Conservation (phyloP, 1,284 basidiomycete genomes). For the Pulveroboletus sp. region DNA sequence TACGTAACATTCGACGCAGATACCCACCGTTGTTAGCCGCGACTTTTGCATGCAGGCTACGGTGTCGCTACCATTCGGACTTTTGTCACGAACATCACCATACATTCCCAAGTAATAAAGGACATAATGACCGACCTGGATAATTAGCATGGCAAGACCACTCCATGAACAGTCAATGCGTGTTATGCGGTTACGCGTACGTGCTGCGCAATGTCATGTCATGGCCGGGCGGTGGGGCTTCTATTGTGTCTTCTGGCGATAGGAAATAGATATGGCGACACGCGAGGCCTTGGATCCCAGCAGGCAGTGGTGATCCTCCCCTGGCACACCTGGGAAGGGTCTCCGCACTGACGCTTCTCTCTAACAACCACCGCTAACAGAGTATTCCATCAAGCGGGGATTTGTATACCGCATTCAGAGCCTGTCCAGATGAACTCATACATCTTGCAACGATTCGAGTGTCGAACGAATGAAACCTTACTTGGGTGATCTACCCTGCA, state of each 20-base stretch:
- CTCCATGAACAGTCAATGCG: not conserved
- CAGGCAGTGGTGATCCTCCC: not conserved
- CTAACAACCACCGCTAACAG: slow-evolving; percentile 1
- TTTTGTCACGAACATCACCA: not conserved
- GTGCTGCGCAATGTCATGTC: slow-evolving; percentile 9
- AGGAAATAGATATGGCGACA: not conserved
- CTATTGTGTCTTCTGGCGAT: not conserved
- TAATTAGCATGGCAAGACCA: not conserved
- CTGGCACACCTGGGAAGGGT: slow-evolving; percentile 13
- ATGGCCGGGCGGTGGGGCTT: slow-evolving; percentile 24
- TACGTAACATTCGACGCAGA: not conserved
- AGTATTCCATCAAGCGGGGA: not conserved
- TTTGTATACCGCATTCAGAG: slow-evolving; percentile 13
- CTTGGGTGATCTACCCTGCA: not conserved
- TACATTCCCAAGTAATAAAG: not conserved
- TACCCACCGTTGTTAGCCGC: not conserved
- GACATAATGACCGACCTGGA: not conserved
- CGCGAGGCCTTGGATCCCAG: not conserved
- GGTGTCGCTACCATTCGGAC: not conserved
- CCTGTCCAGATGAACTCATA: not conserved
- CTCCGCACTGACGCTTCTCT: slow-evolving; percentile 1
- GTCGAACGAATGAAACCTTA: not conserved
- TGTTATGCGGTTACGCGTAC: not conserved
- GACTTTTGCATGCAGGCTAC: not conserved
- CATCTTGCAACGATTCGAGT: not conserved